Conservation (phyloP, 768 basidiomycete genomes). For the Rhodocollybia butyracea region DNA sequence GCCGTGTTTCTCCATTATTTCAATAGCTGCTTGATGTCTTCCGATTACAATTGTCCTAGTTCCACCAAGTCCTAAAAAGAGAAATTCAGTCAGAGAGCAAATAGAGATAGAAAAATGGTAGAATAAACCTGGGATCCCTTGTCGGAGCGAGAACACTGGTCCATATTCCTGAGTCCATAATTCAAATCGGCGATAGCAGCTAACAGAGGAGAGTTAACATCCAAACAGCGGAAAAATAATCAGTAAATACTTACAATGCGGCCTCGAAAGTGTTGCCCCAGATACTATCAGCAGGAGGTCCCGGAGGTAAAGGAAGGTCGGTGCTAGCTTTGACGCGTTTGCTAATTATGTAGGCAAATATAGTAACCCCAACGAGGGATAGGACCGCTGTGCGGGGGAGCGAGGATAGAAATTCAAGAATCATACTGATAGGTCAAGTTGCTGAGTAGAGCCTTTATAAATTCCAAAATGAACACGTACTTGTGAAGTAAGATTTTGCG, state of each 20-base stretch:
- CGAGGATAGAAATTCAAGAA: slow-evolving; percentile 1
- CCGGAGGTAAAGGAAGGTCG: slow-evolving; percentile 34
- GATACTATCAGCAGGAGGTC: slow-evolving; percentile 38
- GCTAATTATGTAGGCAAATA: background rate
- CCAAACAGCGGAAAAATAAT: background rate
- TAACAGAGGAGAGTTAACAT: slow-evolving; percentile 12
- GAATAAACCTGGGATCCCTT: slow-evolving; percentile 30
- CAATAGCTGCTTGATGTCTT: slow-evolving; percentile 52
- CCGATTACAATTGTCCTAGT: slow-evolving; percentile 44
- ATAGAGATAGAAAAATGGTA: background rate
- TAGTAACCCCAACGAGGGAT: background rate
- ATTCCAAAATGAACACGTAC: background rate
- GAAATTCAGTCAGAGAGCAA: background rate
- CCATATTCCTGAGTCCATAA: slow-evolving; percentile 62
- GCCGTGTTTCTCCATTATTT: slow-evolving; percentile 69
- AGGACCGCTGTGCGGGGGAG: background rate
- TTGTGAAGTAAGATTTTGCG: background rate
- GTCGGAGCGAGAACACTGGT: slow-evolving; percentile 52
- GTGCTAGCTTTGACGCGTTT: slow-evolving; percentile 3
- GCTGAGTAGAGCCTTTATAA: background rate
- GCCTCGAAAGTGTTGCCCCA: slow-evolving; percentile 35
- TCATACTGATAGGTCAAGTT: background rate
- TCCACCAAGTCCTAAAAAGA: background rate
- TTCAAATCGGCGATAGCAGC: slow-evolving; percentile 50
- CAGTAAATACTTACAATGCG: slow-evolving; percentile 31